Evolutionary conservation across 345 rosid genomes (phyloP).

Genomic region (Eucalyptus fibrosa): DNA sequence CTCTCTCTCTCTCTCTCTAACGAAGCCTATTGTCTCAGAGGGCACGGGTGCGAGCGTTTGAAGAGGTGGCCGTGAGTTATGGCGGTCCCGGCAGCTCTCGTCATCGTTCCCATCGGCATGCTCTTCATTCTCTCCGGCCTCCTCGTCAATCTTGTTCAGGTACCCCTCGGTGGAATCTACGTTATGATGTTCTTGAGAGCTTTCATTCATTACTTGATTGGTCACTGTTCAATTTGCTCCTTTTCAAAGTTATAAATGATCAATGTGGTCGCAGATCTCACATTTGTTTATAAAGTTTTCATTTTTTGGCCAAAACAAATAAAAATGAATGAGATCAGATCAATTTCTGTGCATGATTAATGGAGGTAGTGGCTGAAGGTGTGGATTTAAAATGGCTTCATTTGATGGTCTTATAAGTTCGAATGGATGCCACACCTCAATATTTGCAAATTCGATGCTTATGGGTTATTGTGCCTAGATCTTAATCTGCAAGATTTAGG

Average conservation of each 20-base stretch:
- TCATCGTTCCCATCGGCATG: conserved; percentile 60
- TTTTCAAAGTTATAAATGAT: not conserved
- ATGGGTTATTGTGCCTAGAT: not conserved
- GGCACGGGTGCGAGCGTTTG: not conserved
- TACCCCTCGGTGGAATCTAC: not conserved
- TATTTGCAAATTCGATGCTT: not conserved
- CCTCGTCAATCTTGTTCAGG: conserved; percentile 78
- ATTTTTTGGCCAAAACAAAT: not conserved
- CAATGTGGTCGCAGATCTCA: not conserved
- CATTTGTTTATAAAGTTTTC: not conserved
- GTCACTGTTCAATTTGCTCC: not conserved
- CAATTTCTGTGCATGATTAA: not conserved
- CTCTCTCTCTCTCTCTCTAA: not conserved
- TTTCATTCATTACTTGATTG: not conserved
- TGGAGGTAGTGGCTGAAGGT: not conserved
- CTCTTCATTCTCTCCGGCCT: conserved; percentile 86
- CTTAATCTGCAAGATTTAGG: not conserved
- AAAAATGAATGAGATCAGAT: not conserved
- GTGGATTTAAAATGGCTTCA: not conserved
- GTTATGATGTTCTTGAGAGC: not conserved
- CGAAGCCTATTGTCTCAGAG: not conserved
- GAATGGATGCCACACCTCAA: not conserved
- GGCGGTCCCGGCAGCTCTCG: conserved; percentile 67
- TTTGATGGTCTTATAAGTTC: not conserved
- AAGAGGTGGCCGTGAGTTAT: conserved; percentile 9